Base-by-base conservation (phyloP, 768 basidiomycete genomes). In the Boletales sp. region DNA sequence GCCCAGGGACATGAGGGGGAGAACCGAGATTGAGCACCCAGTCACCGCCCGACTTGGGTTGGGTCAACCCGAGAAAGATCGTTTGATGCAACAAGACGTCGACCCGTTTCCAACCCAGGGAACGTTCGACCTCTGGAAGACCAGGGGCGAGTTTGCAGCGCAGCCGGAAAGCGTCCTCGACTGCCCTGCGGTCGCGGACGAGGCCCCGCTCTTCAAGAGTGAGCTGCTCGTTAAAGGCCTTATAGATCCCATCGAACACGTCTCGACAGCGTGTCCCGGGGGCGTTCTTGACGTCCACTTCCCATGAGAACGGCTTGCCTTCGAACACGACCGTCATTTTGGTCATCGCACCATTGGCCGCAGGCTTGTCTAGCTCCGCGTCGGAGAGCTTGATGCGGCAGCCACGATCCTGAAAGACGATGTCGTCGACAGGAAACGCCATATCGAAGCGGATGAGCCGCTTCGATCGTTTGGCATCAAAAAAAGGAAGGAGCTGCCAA, bases 171-270 rank as follows among this genome's bases (percentile, higher is more conserved):
- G 72, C 70, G 11, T 56, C 62, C 39, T 64, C 59, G 51, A 73
- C 77, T 30, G 54, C 61, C 9, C 56, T 54, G 12, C 56, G 56
- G 18, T 54, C 37, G 32, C 48, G 53, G 36, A 62, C 46, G 14
- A 65, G 64, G 44, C 70, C 56, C 46, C 73, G 69, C 17, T 83
- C 80, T 25, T 70, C 65, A n/a, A 58, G 53, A 0, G 74, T 72
- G 57, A 83, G 62, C 4, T 64, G 69, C 34, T 64, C 59, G 32
- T 72, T 61, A 56, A 75, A 78, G 10, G 68, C 71, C 28, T 76
- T 66, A 53, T 78, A 76, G 35, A 85, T 80, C 15, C 73, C 76
- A 46, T 73, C 59, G 61, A 83, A 80, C 41, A 84, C 73, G 42
- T 84, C 82, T 25, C 76, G 71, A 56, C 79, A 75, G 5, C 74